These are phyloP conservation scores for Xylariaceae sp. DNA, from an alignment of 2,329 filamentous ascomycete genomes.

Conservation along the genomic window DNA sequence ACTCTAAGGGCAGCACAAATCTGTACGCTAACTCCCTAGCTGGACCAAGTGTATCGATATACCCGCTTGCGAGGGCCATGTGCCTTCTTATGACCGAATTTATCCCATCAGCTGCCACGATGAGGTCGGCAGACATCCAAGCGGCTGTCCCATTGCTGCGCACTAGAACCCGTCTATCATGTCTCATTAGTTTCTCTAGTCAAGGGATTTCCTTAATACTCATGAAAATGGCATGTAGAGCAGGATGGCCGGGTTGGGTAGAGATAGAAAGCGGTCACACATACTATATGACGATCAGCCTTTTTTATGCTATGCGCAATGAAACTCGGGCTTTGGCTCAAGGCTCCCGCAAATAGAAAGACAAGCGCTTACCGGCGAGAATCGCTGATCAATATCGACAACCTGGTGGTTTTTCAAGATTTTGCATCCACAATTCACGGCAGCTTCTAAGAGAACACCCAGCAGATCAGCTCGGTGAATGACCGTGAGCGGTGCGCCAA, in stretches of 20 bases:
- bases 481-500: slow-evolving; percentile 25
- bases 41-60: slow-evolving; percentile 40
- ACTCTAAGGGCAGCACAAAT: slow-evolving; percentile 46
- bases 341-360: background rate
- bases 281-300: slow-evolving; percentile 11
- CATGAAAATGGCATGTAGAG: too few relatives aligned
- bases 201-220: background rate
- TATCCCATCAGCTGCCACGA: slow-evolving; percentile 52
- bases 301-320: background rate
- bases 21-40: slow-evolving; percentile 53
- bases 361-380: slow-evolving; percentile 13
- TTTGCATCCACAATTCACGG: slow-evolving; percentile 19
- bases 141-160: slow-evolving; percentile 9
- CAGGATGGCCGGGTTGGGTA: too few relatives aligned
- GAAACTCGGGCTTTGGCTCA: background rate
- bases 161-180: slow-evolving; percentile 24
- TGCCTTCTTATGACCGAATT: slow-evolving; percentile 44
- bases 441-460: slow-evolving; percentile 22
- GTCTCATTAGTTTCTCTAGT: slow-evolving; percentile 1
- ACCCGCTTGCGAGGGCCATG: slow-evolving; percentile 37
- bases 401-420: slow-evolving; percentile 26
- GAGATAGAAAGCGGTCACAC: background rate
- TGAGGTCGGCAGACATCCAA: slow-evolving; percentile 43
- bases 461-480: slow-evolving; percentile 31
- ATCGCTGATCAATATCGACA: slow-evolving; percentile 25